Percentiles rank a stretch among this genome's conserved stretches.
Evolutionary conservation across 1,139 yeast genomes (phyloP).

Genomic region (Candida pseudoviswanathii): DNA sequence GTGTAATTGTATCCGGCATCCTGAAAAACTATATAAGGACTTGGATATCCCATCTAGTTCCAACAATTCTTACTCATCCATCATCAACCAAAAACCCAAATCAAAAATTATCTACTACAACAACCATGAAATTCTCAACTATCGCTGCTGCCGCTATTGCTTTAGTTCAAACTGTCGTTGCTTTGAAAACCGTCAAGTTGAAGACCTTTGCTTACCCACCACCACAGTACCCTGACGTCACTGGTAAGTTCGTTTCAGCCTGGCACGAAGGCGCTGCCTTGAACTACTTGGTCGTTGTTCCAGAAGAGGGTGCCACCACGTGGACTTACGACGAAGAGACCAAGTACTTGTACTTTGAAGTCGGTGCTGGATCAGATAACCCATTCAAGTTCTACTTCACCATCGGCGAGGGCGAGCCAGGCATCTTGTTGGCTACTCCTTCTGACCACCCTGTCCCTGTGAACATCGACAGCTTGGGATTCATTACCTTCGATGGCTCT

Average conservation of each 20-base stretch:
- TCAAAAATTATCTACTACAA: neutral
- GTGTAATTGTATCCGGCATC: neutral
- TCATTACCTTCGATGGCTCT: slow-evolving; percentile 7
- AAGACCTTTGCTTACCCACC: slow-evolving; percentile 7
- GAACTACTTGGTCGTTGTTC: slow-evolving; percentile 7
- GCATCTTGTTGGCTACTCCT: slow-evolving; percentile 4
- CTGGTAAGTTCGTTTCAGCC: slow-evolving; percentile 9
- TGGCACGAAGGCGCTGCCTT: slow-evolving; percentile 11
- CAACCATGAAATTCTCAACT: slow-evolving; percentile 5
- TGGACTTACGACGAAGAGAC: slow-evolving; percentile 5
- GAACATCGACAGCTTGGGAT: slow-evolving; percentile 3
- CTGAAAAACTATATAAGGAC: neutral
- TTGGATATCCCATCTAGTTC: neutral
- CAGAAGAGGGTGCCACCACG: slow-evolving; percentile 4
- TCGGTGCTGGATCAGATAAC: slow-evolving; percentile 1
- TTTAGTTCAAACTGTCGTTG: neutral
- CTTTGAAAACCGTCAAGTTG: slow-evolving; percentile 1
- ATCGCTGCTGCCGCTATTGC: slow-evolving; percentile 4
- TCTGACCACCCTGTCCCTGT: slow-evolving; percentile 1
- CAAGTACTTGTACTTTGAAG: slow-evolving; percentile 4
- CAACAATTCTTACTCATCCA: neutral
- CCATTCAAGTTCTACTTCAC: slow-evolving; percentile 4
- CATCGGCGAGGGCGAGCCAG: slow-evolving; percentile 6
- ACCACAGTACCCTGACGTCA: slow-evolving; percentile 8
- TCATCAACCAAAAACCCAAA: slow-evolving; percentile 1